Evolutionary conservation across 169 alveolate species (phyloP), one percentile per base, ranked within the genome.

Genomic region (Plasmodium sp.): DNA sequence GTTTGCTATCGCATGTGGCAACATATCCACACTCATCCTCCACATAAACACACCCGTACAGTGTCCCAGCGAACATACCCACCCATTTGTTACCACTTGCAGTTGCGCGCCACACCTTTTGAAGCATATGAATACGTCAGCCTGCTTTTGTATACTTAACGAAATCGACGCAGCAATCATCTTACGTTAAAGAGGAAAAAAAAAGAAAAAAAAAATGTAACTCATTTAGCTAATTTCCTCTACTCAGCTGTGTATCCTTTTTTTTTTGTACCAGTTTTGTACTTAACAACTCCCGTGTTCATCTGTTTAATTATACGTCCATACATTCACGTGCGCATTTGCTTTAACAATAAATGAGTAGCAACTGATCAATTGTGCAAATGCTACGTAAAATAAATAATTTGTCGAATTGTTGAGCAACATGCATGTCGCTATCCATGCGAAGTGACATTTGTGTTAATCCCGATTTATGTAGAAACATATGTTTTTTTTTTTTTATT

Each of bases 11-110:
- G 77, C 77, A 67, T 67, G 56, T 45, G 34, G 18, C 22, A 14
- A 51, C 39, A 54, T 14, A 22, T 48, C 34, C 22, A 81, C 88
- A 67, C 6, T 27, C 39, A 27, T 18, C 39, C 5, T 31, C 39
- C 77, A 18, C 39, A 67, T 67, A 27, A 67, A 27, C 41, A 27
- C 88, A 45, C 88, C 80, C 67, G 77, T 81, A n/a, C 31, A 54
- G n/a, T 39, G 88, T 54, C 22, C 33, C 51, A 27, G 34, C 54
- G 18, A 81, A 45, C 62, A 81, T 12, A 22, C 31, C 3, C 67
- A 81, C 41, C 34, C 67, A 27, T 54, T 51, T 39, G 34, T 22
- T 43, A 39, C 54, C 34, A 81, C 62, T 81, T 81, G 67, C 41
- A 81, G 6, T 33, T 45, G 39, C 74, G 9, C 62, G 62, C 18